Percentiles rank a stretch among this genome's conserved stretches.
These are phyloP conservation scores for Juglanconis sp. DNA, from an alignment of 2,329 filamentous ascomycete species.

Conservation along the genomic window DNA sequence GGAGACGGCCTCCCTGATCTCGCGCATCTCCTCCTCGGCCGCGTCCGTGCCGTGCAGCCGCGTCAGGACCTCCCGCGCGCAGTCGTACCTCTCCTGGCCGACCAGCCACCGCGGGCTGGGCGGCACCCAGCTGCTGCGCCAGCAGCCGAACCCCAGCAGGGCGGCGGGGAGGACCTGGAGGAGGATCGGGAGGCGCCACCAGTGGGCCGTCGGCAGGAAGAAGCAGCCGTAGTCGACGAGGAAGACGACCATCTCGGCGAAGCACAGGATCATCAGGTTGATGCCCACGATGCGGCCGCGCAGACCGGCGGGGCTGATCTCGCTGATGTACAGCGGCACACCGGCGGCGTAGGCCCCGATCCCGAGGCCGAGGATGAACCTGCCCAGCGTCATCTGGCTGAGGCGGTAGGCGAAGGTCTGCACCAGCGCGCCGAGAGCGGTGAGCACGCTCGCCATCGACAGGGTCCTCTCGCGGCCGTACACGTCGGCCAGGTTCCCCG, in stretches of 20 bases:
- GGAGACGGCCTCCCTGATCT: conserved; percentile 42
- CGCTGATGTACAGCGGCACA: conserved; percentile 30
- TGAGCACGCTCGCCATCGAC: conserved; percentile 24
- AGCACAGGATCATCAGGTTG: conserved; percentile 30
- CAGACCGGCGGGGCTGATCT: conserved; percentile 27
- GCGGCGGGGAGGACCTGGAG: conserved; percentile 24
- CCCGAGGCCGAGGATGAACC: conserved; percentile 27
- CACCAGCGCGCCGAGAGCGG: conserved; percentile 8
- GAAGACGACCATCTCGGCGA: conserved; percentile 31
- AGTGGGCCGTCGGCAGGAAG: conserved; percentile 25
- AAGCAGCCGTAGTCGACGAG: conserved; percentile 27
- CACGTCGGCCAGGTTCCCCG: conserved; percentile 26
- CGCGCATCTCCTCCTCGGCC: conserved; percentile 26
- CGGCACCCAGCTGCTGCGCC: conserved; percentile 19
- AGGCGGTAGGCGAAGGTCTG: conserved; percentile 6
- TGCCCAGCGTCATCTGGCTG: conserved; percentile 25
- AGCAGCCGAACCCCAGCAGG: conserved; percentile 22
- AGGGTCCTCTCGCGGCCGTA: conserved; percentile 29
- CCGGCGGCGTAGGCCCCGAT: conserved; percentile 29
- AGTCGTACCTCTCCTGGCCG: conserved; percentile 19
- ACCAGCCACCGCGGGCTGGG: conserved; percentile 21
- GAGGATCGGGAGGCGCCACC: conserved; percentile 32
- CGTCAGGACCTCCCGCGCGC: conserved; percentile 20
- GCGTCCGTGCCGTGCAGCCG: conserved; percentile 19
- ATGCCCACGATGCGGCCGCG: conserved; percentile 29